phyloP scores from a whole-genome alignment of 345 rosid species.

The Syzygium aqueum region DNA sequence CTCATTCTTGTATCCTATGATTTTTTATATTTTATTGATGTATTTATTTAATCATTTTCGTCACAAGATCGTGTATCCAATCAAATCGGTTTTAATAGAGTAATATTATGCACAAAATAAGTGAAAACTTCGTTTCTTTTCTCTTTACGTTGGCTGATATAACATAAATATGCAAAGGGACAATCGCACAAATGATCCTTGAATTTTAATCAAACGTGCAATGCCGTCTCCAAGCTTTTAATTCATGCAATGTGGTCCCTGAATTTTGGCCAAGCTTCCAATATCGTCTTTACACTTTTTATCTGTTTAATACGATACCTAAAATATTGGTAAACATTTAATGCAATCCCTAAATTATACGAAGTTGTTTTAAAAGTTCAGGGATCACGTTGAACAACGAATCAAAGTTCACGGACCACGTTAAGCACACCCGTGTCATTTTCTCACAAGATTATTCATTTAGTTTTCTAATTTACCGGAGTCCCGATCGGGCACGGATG shows the following conservation, averaged over 20 bases:
- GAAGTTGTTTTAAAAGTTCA: accelerated
- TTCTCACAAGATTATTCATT: background rate
- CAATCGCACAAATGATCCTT: too few relatives aligned
- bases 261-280: too few relatives aligned
- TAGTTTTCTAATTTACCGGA: background rate
- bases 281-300: too few relatives aligned
- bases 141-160: background rate
- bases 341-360: accelerated
- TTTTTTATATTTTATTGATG: background rate
- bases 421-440: background rate
- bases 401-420: accelerated
- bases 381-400: accelerated
- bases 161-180: too few relatives aligned
- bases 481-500: accelerated
- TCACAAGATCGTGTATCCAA: background rate
- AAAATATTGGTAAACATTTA: accelerated
- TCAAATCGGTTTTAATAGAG: background rate
- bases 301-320: accelerated
- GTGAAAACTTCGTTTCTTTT: background rate
- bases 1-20: background rate
- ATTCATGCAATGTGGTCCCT: too few relatives aligned
- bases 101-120: background rate
- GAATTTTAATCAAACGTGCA: too few relatives aligned
- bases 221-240: too few relatives aligned
- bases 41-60: background rate